Base-by-base conservation (phyloP, 208 protist genomes). In the Trypanosoma theileri region DNA sequence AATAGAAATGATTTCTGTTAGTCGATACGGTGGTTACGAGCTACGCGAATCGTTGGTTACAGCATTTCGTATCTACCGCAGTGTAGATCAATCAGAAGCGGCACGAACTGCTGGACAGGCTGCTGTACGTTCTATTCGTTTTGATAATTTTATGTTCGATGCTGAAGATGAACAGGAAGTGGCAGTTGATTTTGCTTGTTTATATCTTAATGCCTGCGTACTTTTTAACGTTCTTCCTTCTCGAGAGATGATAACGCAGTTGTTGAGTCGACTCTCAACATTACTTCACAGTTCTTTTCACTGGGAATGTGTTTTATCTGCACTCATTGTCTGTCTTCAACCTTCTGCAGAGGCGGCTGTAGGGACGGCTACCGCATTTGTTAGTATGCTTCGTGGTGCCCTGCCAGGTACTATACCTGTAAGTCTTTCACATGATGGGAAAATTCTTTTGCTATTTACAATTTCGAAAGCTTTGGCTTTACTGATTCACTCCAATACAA, bases 1-100 rank as follows among this genome's bases (percentile, higher is more conserved):
- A 14, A 70, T 75, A 46, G 57, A 70, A n/a, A 75, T 75, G 70
- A 46, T 69, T 3, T 75, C 70, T 50, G 70, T 75, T 1, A 75
- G 51, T 52, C 62, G 63, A 12, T 75, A 75, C 40, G 70, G 70
- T 28, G 70, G 70, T 24, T 44, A 75, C 41, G 28, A 26, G 35
- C 28, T 65, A 52, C 70, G 63, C 4, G 70, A 67, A 50, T n/a
- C 35, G 14, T 19, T 75, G 8, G 70, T 22, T 24, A 64, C 42
- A 57, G 63, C 63, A 11, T 75, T 75, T 59, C 70, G 70, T 54
- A 28, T 50, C 41, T 75, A 75, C 45, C 55, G 70, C 16, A 75
- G 70, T 26, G 56, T 75, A 6, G 44, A 60, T 60, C 63, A 48
- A 26, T 75, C 70, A 9, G 50, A 59, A 31, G 48, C 40, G 21